These are phyloP conservation scores for Excoecaria agallocha DNA, from an alignment of 345 rosid species.

Conservation along the genomic window DNA sequence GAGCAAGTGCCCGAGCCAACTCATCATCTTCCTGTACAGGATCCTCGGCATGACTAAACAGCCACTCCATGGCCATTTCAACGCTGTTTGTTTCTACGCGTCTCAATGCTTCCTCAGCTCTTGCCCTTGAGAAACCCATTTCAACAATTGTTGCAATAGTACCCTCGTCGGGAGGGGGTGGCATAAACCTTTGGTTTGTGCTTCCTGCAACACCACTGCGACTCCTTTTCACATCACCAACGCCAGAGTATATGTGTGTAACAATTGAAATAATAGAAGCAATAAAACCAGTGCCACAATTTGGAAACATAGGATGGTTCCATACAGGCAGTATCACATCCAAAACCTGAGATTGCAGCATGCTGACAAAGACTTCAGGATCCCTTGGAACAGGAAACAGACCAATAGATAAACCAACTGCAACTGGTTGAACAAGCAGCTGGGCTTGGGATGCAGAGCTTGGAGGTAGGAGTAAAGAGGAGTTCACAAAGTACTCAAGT, in stretches of 20 bases:
- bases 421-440: constrained; percentile 84
- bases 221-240: constrained; percentile 76
- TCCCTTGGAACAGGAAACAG: constrained; percentile 90
- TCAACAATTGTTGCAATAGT: constrained; percentile 83
- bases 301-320: constrained; percentile 81
- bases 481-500: constrained; percentile 84
- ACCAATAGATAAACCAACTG: constrained; percentile 85
- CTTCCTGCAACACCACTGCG: constrained; percentile 62
- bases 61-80: constrained; percentile 98
- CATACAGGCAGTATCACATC: constrained; percentile 83
- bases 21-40: constrained; percentile 98
- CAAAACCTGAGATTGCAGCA: constrained; percentile 89
- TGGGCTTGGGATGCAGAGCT: constrained; percentile 77
- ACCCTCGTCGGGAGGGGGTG: constrained; percentile 90
- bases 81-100: constrained; percentile 94
- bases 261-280: constrained; percentile 74
- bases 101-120: constrained; percentile 92
- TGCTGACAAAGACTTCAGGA: constrained; percentile 77
- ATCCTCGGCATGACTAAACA: constrained; percentile 79
- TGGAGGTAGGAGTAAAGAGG: constrained; percentile 62
- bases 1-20: constrained; percentile 90
- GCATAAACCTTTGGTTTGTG: constrained; percentile 64
- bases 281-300: constrained; percentile 68
- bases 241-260: constrained; percentile 80
- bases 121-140: constrained; percentile 96